phyloP scores from a whole-genome alignment of 768 basidiomycete species.

The Pisolithus marmoratus region DNA sequence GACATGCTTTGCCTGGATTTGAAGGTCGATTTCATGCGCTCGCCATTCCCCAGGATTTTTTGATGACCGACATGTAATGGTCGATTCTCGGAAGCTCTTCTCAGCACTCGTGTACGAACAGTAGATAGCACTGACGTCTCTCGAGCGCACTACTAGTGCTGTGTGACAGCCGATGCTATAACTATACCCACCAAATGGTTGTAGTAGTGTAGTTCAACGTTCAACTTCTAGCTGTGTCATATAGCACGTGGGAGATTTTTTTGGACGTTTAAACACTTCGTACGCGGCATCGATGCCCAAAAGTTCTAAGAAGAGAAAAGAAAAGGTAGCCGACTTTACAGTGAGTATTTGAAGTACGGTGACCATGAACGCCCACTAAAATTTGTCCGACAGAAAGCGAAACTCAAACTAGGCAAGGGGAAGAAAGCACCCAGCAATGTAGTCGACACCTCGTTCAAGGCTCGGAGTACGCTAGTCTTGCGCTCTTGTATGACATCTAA shows the following conservation, averaged over 20 bases:
- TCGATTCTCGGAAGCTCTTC: no score
- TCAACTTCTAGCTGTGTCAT: no score
- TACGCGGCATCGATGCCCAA: conserved; percentile 62
- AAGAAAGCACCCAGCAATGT: conserved; percentile 79
- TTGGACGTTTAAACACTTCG: not conserved
- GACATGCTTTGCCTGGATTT: conserved; percentile 79
- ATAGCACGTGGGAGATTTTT: not conserved
- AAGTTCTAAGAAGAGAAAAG: conserved; percentile 79
- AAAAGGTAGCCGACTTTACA: conserved; percentile 82
- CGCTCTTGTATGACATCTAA: conserved; percentile 5
- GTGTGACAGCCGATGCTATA: no score
- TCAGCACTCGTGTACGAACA: no score
- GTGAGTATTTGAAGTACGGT: conserved; percentile 35
- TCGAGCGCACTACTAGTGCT: no score
- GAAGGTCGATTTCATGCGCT: conserved; percentile 66
- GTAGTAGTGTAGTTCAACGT: no score
- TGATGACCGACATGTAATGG: conserved; percentile 15
- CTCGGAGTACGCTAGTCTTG: conserved; percentile 53
- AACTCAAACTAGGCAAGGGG: conserved; percentile 93
- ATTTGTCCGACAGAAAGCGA: conserved; percentile 68
- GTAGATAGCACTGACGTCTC: no score
- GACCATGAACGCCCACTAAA: not conserved
- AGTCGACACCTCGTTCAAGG: conserved; percentile 94
- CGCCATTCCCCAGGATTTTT: conserved; percentile 20
- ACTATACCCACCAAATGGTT: no score